Base-by-base conservation (phyloP, 2,329 filamentous ascomycete species). In the Nigrospora sphaerica region DNA sequence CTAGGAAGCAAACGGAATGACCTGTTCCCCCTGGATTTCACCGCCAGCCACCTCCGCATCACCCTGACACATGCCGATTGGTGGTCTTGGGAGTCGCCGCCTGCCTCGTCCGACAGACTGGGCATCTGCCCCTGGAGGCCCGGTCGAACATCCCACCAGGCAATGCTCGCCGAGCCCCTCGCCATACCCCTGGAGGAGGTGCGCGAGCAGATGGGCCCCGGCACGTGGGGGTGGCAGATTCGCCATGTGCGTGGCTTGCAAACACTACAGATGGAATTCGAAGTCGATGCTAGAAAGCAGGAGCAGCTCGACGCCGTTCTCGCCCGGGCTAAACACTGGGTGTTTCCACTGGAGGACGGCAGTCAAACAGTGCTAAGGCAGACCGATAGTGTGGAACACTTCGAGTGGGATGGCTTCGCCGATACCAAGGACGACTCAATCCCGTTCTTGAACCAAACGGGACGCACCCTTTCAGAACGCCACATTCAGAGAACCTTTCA, bases 141-240 rank as follows among this genome's bases (percentile, higher is more conserved):
- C 5, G 46, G 46, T 6, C 28, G 46, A 6, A 39, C 34, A 1
- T 45, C 46, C 6, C 46, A 45, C n/a, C 46, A 48, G 37, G 36
- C 31, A 12, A 49, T 49, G 46, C 43, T 49, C 13, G 44, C 43
- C 4, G 16, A 46, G 18, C 46, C 46, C 28, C 16, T 45, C 18
- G 32, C 19, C 18, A 19, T 41, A 4, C 34, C 46, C 4, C 33
- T 16, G 11, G 46, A 45, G 7, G 17, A 32, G 18, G 19, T 49
- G 32, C 18, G 43, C 4, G 6, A 42, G 17, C 37, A 18, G 12
- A 45, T 49, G 46, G 13, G 10, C 23, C 32, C 37, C 2, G 46
- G 46, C 12, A 49, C 46, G 14, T 49, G 43, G 46, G 46, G 46
- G 13, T 49, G 43, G 42, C 43, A 46, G 14, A 28, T 49, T 19